Conservation (phyloP, 176 grass and related monocot genomes). For the Triticum urartu region DNA sequence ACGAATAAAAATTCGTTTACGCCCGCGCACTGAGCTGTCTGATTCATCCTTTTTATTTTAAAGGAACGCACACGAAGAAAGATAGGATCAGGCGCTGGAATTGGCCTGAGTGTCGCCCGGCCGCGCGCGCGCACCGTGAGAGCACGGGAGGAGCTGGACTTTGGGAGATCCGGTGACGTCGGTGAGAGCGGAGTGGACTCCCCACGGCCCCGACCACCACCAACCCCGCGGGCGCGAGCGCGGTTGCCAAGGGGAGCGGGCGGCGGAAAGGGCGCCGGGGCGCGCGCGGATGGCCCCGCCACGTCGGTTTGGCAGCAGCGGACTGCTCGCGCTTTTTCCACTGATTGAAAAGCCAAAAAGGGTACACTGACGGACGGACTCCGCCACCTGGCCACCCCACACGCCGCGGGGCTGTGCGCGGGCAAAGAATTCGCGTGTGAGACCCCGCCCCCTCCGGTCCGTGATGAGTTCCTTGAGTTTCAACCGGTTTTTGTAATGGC, state of each 20-base stretch:
- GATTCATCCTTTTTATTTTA: too few species aligned
- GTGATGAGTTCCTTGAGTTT: not conserved
- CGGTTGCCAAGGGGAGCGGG: constrained; percentile 1
- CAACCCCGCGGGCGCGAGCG: not conserved
- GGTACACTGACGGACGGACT: not conserved
- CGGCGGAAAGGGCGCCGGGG: not conserved
- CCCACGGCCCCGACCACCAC: constrained; percentile 23
- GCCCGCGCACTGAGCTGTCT: too few species aligned
- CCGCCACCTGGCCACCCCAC: not conserved
- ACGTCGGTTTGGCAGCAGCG: not conserved
- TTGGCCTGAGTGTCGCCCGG: not conserved
- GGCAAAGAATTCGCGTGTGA: not conserved
- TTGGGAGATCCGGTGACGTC: not conserved
- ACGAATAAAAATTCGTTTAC: too few species aligned
- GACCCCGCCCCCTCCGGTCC: not conserved
- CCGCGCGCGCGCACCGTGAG: not conserved
- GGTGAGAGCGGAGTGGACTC: not conserved
- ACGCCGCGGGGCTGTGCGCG: not conserved
- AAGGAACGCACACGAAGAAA: too few species aligned
- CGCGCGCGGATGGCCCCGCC: not conserved
- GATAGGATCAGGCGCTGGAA: too few species aligned
- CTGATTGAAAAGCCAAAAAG: not conserved
- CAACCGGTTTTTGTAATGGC: not conserved
- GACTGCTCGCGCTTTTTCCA: too few species aligned
- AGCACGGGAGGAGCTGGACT: not conserved